Evolutionary conservation across 306 rosid genomes (phyloP).

Genomic region (Datisca glomerata): DNA sequence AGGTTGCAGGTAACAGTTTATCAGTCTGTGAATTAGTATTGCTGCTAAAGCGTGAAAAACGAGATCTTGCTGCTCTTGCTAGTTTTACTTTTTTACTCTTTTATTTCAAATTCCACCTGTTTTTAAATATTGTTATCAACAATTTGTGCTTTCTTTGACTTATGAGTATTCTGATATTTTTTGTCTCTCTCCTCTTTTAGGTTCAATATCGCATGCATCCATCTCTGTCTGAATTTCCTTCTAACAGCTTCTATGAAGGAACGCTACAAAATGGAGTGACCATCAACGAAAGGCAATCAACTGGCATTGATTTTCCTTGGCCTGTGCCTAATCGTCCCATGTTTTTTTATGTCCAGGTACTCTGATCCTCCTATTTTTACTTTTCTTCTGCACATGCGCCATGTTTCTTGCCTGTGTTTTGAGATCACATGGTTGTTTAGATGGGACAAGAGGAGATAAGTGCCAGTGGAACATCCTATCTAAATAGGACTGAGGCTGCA

Average conservation of each 20-base stretch:
- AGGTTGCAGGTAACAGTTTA: constrained; percentile 78
- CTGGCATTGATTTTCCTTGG: constrained; percentile 99
- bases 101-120: too few relatives aligned
- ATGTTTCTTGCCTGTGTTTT: not conserved
- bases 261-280: constrained; percentile 98
- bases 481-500: constrained; percentile 99
- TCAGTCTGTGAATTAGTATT: not conserved
- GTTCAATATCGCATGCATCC: constrained; percentile 99
- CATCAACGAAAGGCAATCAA: constrained; percentile 77
- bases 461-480: constrained; percentile 95
- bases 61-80: not conserved
- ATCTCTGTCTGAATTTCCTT: constrained; percentile 91
- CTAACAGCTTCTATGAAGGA: constrained; percentile 97
- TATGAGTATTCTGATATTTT: too few relatives aligned
- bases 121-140: too few relatives aligned
- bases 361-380: not conserved
- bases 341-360: constrained; percentile 99
- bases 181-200: constrained; percentile 25
- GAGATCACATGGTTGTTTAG: constrained; percentile 24
- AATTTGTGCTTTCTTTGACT: too few relatives aligned
- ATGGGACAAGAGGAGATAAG: constrained; percentile 99
- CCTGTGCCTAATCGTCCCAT: constrained; percentile 99
- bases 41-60: too few relatives aligned
- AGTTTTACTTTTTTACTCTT: not conserved
- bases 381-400: not conserved